Percentiles rank a stretch among this genome's conserved stretches.
These are phyloP conservation scores for Zanthoxylum bungeanum DNA, from an alignment of 345 rosid genomes.

Conservation along the genomic window DNA sequence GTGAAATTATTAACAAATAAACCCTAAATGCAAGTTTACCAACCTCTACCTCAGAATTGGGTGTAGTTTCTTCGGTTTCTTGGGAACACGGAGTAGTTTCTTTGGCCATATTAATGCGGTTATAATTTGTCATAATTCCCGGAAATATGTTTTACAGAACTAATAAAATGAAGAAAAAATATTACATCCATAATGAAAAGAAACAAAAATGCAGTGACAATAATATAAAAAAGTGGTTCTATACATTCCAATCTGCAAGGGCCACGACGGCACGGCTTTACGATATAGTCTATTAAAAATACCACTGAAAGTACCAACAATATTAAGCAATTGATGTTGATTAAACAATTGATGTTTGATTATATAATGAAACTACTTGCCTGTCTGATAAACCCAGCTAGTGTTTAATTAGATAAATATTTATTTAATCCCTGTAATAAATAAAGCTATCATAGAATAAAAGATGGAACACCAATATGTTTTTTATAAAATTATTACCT, in stretches of 20 bases:
- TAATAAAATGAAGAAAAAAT: background rate
- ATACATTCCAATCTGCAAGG: background rate
- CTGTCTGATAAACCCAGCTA: too few species aligned
- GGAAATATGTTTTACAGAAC: slow-evolving; percentile 14
- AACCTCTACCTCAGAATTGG: slow-evolving; percentile 47
- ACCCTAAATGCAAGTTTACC: too few species aligned
- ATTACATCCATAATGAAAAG: background rate
- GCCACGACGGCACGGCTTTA: background rate
- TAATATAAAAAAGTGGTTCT: background rate
- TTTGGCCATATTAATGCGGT: slow-evolving; percentile 47
- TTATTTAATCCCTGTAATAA: too few species aligned
- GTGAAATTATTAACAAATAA: too few species aligned
- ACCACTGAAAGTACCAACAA: background rate
- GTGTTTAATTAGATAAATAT: too few species aligned
- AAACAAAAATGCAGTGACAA: background rate
- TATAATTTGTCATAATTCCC: slow-evolving; percentile 66
- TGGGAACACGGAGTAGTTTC: slow-evolving; percentile 38
- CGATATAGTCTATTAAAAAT: background rate
- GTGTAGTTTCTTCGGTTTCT: slow-evolving; percentile 40
- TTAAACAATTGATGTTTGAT: too few species aligned
- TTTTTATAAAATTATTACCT: too few species aligned
- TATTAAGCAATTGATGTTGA: background rate
- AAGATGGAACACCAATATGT: too few species aligned
- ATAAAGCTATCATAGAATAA: too few species aligned
- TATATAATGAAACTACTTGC: too few species aligned